Evolutionary conservation across 2,329 filamentous ascomycete genomes (phyloP), one percentile per base, ranked within the genome.

Genomic region (Ampelomyces quisqualis): DNA sequence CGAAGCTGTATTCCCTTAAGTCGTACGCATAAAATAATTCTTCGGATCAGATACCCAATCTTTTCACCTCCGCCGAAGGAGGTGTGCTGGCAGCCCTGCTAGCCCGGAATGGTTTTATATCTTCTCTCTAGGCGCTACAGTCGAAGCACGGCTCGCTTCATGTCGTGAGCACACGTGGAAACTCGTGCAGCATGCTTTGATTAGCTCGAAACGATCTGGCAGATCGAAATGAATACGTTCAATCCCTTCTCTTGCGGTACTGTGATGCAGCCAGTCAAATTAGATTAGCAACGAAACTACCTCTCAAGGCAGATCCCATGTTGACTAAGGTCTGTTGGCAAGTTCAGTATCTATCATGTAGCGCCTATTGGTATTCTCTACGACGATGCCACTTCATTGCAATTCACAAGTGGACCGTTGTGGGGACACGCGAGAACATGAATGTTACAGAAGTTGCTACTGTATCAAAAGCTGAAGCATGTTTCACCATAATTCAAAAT

Each of bases 231-330:
- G 47, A 80, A 80, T 46, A 71, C 74, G 1, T 80, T 79, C 62
- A 80, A 80, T 54, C 77, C 77, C 0, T 80, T 76, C 45, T 77
- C 77, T 17, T 80, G 77, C 55, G 77, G 77, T 1, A 79, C 80
- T 44, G 75, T 80, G 0, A 75, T 78, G 47, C 77, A 80, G 55
- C 76, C 77, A 1, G 67, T 73, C 3, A 80, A 71, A 73, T 10
- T 73, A 76, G 49, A 50, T 79, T 10, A 70, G 73, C 49, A 52
- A 62, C 1, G 60, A 76, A 34, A 56, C 72, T 27, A 33, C 55
- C 9, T 34, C 49, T 8, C 49, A 65, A 26, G 65, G 62, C 0
- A 50, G 69, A 3, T 34, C 55, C n/a, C n/a, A n/a, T n/a, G n/a
- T n/a, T n/a, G n/a, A n/a, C n/a, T n/a, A n/a, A n/a, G n/a, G n/a